These are phyloP conservation scores for Boletellus deceptivus DNA, from an alignment of 1,284 basidiomycete species.

Conservation along the genomic window DNA sequence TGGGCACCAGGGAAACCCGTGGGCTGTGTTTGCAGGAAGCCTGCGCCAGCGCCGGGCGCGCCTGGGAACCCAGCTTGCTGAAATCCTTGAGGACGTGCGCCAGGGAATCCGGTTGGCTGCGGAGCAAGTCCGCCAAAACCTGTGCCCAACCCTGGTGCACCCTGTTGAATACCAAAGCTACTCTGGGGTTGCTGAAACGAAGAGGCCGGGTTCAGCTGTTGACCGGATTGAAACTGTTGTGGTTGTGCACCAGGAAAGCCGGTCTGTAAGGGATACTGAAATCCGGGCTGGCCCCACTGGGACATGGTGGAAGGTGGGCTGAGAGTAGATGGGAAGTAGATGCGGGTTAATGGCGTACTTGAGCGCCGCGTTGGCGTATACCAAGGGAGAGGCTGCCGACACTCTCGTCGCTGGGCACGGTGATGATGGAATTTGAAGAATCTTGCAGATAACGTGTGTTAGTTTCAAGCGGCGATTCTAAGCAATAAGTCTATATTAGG, in stretches of 20 bases:
- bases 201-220: conserved; percentile 30
- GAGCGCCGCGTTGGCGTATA: background rate
- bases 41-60: conserved; percentile 21
- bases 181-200: conserved; percentile 36
- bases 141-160: conserved; percentile 18
- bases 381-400: background rate
- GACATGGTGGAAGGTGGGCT: conserved; percentile 36
- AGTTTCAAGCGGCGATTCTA: background rate
- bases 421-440: background rate
- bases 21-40: conserved; percentile 48
- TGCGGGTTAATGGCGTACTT: no score
- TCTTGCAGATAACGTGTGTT: no score
- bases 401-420: no score
- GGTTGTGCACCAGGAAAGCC: conserved; percentile 52
- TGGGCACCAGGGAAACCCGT: conserved; percentile 47
- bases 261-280: conserved; percentile 57
- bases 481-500: background rate
- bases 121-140: conserved; percentile 33
- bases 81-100: conserved; percentile 29
- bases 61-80: conserved; percentile 42
- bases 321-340: background rate
- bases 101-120: conserved; percentile 45
- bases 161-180: conserved; percentile 15
- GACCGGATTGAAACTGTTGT: conserved; percentile 42
- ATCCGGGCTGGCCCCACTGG: conserved; percentile 65